phyloP scores from a whole-genome alignment of 2,329 filamentous ascomycete species.

The Talaromyces sp. region DNA sequence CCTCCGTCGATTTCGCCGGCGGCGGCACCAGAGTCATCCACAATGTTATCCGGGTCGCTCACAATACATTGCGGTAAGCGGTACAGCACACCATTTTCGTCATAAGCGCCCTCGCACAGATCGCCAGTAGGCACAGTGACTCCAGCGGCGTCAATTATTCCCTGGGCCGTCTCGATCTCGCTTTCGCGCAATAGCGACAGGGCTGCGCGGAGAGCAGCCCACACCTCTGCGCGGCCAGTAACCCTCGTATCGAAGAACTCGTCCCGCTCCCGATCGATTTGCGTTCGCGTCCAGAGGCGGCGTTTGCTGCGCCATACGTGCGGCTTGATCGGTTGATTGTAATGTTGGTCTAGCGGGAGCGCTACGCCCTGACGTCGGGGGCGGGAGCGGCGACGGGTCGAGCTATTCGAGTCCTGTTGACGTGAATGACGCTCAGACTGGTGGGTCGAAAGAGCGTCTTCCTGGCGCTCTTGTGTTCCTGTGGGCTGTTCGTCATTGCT shows the following conservation, averaged over 20 bases:
- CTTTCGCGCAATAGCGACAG: slow-evolving; percentile 65
- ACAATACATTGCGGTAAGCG: slow-evolving; percentile 66
- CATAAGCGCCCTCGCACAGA: slow-evolving; percentile 68
- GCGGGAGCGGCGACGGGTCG: slow-evolving; percentile 17
- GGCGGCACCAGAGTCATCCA: slow-evolving; percentile 23
- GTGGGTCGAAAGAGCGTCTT: slow-evolving; percentile 22
- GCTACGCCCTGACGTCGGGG: slow-evolving; percentile 22
- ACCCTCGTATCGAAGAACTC: slow-evolving; percentile 92
- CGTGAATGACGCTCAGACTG: slow-evolving; percentile 19
- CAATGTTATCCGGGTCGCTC: slow-evolving; percentile 62
- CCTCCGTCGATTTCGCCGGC: slow-evolving; percentile 24
- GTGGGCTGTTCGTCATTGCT: slow-evolving; percentile 33
- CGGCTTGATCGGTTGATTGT: slow-evolving; percentile 65
- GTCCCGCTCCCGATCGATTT: slow-evolving; percentile 66
- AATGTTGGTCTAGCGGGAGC: slow-evolving; percentile 54
- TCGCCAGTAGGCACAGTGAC: slow-evolving; percentile 72
- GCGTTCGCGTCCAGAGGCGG: slow-evolving; percentile 65
- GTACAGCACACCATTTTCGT: slow-evolving; percentile 68
- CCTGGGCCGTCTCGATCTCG: slow-evolving; percentile 68
- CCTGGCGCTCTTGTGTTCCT: slow-evolving; percentile 25
- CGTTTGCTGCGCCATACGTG: slow-evolving; percentile 64
- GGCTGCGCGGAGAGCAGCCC: slow-evolving; percentile 69
- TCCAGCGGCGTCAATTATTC: slow-evolving; percentile 73
- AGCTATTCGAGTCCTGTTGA: slow-evolving; percentile 16
- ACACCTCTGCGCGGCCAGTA: slow-evolving; percentile 72